Percentiles rank a stretch among this genome's conserved stretches.
These are phyloP conservation scores for Cyberlindnera veronae DNA, from an alignment of 805 yeast species.

Conservation along the genomic window DNA sequence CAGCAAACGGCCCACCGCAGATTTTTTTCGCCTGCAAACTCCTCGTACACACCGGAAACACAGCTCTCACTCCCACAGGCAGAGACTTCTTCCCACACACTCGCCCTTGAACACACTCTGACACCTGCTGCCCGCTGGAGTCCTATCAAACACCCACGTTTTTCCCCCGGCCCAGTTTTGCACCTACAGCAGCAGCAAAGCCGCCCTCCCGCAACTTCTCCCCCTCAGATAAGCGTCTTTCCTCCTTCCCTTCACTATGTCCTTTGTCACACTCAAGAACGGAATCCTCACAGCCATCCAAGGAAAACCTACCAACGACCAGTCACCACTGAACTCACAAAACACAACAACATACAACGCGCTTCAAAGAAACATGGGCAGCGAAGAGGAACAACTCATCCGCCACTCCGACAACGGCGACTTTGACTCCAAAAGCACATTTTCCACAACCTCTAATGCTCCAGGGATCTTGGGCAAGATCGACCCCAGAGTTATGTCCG, in stretches of 20 bases:
- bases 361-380: conserved; percentile 15
- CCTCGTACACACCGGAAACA: too few species aligned
- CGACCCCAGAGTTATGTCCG: conserved; percentile 93
- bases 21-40: too few species aligned
- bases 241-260: conserved; percentile 15
- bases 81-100: too few species aligned
- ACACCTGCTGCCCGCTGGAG: too few species aligned
- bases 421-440: conserved; percentile 10
- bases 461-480: conserved; percentile 46
- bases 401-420: not conserved
- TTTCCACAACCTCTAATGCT: conserved; percentile 3
- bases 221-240: conserved; percentile 2
- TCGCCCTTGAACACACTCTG: too few species aligned
- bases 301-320: conserved; percentile 3
- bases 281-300: conserved; percentile 20
- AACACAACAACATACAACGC: conserved; percentile 15
- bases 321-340: conserved; percentile 14
- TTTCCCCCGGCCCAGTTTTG: not conserved
- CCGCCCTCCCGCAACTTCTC: not conserved
- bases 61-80: too few species aligned
- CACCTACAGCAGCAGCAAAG: not conserved
- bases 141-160: conserved; percentile 4
- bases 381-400: conserved; percentile 5
- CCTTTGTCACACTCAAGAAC: conserved; percentile 27
- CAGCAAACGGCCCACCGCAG: too few species aligned